These are phyloP conservation scores for Apophysomyces variabilis DNA, from an alignment of 371 early-diverging fungal species.

Conservation along the genomic window DNA sequence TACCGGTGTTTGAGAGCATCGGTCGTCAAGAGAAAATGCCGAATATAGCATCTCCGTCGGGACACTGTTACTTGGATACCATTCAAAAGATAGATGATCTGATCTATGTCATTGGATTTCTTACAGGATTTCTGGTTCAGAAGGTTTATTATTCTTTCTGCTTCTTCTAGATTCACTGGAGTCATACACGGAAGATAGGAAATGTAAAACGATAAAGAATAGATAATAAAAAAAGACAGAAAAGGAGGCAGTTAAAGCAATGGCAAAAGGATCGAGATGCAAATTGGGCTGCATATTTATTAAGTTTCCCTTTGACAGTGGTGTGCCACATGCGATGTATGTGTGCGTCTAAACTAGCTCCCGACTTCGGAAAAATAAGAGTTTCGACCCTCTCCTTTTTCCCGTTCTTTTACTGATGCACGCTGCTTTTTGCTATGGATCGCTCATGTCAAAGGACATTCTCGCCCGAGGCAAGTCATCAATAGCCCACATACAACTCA, in stretches of 20 bases:
- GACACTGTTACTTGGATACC: slow-evolving; percentile 4
- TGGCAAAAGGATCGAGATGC: slow-evolving; percentile 2
- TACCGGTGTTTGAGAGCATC: slow-evolving; percentile 19
- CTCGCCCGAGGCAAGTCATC: slow-evolving; percentile 32
- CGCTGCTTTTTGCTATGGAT: slow-evolving; percentile 48
- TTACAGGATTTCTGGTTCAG: background rate
- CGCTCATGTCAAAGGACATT: slow-evolving; percentile 39
- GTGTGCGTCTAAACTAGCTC: too few species aligned
- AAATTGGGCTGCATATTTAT: slow-evolving; percentile 9
- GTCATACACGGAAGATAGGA: background rate
- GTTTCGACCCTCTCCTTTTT: background rate
- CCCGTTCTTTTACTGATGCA: background rate
- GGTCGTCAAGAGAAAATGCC: slow-evolving; percentile 12
- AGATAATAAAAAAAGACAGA: background rate
- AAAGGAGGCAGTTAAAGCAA: slow-evolving; percentile 2
- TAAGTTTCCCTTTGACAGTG: background rate
- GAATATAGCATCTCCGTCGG: slow-evolving; percentile 11
- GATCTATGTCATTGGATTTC: background rate
- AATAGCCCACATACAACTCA: too few species aligned
- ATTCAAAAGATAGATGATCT: slow-evolving; percentile 1
- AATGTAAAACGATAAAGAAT: too few species aligned
- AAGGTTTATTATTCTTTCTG: slow-evolving; percentile 2
- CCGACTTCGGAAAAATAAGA: background rate
- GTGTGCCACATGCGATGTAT: background rate
- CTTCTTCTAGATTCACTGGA: slow-evolving; percentile 4